Conservation (phyloP, 371 early-diverging fungal genomes). For the Zopfochytrium polystomum region DNA sequence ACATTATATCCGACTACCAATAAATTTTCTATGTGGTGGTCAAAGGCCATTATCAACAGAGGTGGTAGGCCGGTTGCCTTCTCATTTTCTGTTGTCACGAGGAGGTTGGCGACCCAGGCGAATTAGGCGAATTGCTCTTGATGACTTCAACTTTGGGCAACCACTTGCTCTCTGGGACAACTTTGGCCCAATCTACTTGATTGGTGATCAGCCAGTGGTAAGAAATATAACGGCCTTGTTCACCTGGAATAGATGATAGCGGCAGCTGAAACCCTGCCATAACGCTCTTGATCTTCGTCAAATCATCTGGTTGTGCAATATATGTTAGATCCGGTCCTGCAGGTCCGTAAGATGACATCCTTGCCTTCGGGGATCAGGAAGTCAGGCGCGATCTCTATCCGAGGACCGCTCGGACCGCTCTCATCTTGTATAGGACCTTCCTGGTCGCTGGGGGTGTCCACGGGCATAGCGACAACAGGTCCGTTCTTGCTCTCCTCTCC, state of each 20-base stretch:
- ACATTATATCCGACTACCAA: slow-evolving; percentile 1
- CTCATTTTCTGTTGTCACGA: background rate
- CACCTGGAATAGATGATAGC: slow-evolving; percentile 5
- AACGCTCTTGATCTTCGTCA: slow-evolving; percentile 4
- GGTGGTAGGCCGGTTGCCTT: background rate
- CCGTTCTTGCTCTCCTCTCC: no score
- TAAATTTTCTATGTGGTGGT: background rate
- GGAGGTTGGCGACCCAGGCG: background rate
- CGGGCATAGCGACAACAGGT: no score
- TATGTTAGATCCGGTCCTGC: no score
- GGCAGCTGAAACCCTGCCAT: slow-evolving; percentile 1
- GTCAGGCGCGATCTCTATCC: no score
- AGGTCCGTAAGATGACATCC: no score
- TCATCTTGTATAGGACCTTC: no score
- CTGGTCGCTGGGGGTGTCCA: no score
- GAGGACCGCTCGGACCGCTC: no score
- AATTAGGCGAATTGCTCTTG: background rate
- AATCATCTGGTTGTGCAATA: background rate
- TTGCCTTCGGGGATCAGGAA: no score
- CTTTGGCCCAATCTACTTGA: slow-evolving; percentile 31
- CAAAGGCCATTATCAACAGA: background rate
- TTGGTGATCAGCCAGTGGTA: no score
- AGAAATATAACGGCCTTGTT: no score
- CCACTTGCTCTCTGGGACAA: slow-evolving; percentile 16
- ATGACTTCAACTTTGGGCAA: slow-evolving; percentile 16